Conservation (phyloP, 768 basidiomycete species). For the Auriscalpium microsporum region DNA sequence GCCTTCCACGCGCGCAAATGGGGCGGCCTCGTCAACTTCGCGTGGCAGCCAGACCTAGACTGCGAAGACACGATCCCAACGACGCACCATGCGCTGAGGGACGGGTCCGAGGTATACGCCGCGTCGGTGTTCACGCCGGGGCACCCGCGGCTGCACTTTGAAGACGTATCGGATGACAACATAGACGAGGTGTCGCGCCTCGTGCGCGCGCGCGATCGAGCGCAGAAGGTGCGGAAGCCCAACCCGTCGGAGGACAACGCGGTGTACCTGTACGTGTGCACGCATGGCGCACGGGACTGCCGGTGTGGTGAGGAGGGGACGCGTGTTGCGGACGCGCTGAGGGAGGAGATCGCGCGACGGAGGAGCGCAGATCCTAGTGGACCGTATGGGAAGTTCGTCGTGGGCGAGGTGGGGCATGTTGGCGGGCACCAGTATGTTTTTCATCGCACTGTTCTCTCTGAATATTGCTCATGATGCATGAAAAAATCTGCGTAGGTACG, state of each 20-base stretch:
- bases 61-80: constrained; percentile 16
- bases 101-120: constrained; percentile 20
- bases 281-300: constrained; percentile 73
- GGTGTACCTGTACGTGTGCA: constrained; percentile 60
- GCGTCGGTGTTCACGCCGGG: constrained; percentile 45
- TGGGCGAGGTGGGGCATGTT: constrained; percentile 70
- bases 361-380: constrained; percentile 6
- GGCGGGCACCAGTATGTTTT: constrained; percentile 72
- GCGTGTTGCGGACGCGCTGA: constrained; percentile 44
- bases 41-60: constrained; percentile 30
- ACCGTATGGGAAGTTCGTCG: constrained; percentile 25
- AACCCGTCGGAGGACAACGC: constrained; percentile 17
- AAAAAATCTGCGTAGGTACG: constrained; percentile 38
- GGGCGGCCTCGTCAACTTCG: constrained; percentile 55
- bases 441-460: neutral
- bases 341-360: constrained; percentile 40
- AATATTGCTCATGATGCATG: neutral
- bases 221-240: neutral
- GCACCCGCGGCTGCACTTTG: constrained; percentile 42
- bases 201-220: constrained; percentile 16
- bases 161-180: constrained; percentile 39
- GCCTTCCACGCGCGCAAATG: constrained; percentile 34
- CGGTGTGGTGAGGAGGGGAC: constrained; percentile 64
- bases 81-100: constrained; percentile 13
- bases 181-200: constrained; percentile 36